phyloP scores from a whole-genome alignment of 78 protist species.

The Speleostelium caveatum region DNA sequence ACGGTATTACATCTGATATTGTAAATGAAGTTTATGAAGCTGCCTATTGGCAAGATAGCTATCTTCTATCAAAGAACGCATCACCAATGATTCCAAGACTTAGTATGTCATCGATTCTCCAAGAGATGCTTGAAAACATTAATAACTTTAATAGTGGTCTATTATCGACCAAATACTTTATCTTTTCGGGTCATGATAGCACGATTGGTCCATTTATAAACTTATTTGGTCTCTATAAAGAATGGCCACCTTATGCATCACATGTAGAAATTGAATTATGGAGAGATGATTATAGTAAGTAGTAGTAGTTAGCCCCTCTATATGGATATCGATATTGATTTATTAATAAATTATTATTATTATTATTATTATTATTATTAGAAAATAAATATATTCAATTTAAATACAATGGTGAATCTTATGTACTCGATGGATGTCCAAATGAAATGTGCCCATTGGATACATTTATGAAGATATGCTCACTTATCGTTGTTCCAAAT shows the following conservation, averaged over 20 bases:
- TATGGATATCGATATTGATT: neutral
- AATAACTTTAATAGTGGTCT: conserved; percentile 11
- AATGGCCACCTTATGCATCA: conserved; percentile 71
- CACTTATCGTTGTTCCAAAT: conserved; percentile 34
- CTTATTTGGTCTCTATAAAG: conserved; percentile 34
- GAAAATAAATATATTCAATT: conserved; percentile 51
- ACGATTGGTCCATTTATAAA: conserved; percentile 64
- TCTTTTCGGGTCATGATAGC: conserved; percentile 71
- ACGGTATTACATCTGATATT: conserved; percentile 31
- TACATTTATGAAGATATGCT: conserved; percentile 2
- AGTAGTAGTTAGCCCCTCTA: neutral
- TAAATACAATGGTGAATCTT: conserved; percentile 56
- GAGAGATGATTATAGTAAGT: neutral
- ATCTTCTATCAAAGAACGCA: conserved; percentile 26
- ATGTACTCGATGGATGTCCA: conserved; percentile 13
- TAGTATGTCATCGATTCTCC: conserved; percentile 46
- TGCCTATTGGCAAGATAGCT: neutral
- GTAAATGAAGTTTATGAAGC: conserved; percentile 23
- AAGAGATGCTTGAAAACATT: conserved; percentile 47
- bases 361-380: neutral
- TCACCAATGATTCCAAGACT: conserved; percentile 13
- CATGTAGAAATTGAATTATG: conserved; percentile 77
- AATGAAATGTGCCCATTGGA: conserved; percentile 60
- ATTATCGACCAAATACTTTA: conserved; percentile 11
- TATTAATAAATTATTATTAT: neutral